These are phyloP conservation scores for Gonapodya prolifera DNA, from an alignment of 192 early-diverging fungal species.

Conservation along the genomic window DNA sequence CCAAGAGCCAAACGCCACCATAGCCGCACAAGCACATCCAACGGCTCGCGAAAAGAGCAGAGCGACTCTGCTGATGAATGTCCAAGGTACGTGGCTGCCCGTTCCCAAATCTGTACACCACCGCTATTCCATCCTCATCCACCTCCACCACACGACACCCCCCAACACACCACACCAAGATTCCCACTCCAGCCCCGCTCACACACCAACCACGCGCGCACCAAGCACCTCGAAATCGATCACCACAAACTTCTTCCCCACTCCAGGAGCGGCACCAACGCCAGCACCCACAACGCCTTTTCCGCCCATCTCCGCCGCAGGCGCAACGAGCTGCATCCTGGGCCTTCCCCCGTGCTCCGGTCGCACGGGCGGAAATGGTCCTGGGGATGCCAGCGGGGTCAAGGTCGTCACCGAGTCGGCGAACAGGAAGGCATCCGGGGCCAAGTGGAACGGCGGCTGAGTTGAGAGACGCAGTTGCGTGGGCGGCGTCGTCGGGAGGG, in stretches of 20 bases:
- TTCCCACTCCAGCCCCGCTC: too few species aligned
- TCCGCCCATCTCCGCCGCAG: not conserved
- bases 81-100: too few species aligned
- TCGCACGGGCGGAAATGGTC: not conserved
- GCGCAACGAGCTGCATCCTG: not conserved
- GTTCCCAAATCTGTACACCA: too few species aligned
- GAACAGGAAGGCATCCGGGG: not conserved
- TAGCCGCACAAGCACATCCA: too few species aligned
- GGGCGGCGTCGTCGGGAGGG: not conserved
- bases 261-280: not conserved
- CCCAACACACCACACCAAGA: too few species aligned
- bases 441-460: not conserved
- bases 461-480: not conserved
- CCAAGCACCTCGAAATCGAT: not conserved
- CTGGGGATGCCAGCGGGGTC: not conserved
- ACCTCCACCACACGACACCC: too few species aligned
- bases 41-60: too few species aligned
- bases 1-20: too few species aligned
- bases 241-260: not conserved
- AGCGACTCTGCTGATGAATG: too few species aligned
- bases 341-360: not conserved
- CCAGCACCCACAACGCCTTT: not conserved
- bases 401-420: not conserved
- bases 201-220: not conserved
- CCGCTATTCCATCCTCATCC: too few species aligned